Conservation (phyloP, 1,284 basidiomycete species). For the Fomitopsis schrenkii region DNA sequence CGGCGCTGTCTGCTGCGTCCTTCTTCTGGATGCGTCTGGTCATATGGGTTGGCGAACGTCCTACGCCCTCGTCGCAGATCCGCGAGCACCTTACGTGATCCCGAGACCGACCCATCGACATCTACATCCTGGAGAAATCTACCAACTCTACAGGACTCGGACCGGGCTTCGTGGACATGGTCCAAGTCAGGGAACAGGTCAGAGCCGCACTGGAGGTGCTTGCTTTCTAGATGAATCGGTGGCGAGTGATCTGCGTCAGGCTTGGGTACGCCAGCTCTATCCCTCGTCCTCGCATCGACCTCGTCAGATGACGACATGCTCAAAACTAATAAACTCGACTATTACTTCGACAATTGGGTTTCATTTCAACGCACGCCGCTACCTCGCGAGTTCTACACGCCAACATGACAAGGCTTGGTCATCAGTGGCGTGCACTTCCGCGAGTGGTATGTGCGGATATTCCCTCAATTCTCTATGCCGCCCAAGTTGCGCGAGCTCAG, state of each 20-base stretch:
- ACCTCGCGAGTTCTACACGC: not conserved
- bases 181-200: no score
- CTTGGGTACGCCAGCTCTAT: not conserved
- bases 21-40: slow-evolving; percentile 2
- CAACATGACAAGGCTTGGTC: not conserved
- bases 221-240: not conserved
- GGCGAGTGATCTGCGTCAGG: not conserved
- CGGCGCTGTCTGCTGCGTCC: no score
- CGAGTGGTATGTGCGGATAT: not conserved
- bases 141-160: no score
- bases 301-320: no score
- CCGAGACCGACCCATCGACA: not conserved
- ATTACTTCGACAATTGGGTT: no score
- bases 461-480: not conserved
- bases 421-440: not conserved
- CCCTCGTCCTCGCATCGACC: no score
- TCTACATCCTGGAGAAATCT: not conserved
- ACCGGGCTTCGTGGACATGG: no score
- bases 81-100: not conserved
- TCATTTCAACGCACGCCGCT: no score
- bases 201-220: no score
- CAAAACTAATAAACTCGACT: no score
- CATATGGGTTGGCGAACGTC: not conserved
- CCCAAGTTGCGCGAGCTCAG: not conserved
- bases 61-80: not conserved